phyloP scores from a whole-genome alignment of 2,329 filamentous ascomycete genomes.

The Pseudonectria buxi region DNA sequence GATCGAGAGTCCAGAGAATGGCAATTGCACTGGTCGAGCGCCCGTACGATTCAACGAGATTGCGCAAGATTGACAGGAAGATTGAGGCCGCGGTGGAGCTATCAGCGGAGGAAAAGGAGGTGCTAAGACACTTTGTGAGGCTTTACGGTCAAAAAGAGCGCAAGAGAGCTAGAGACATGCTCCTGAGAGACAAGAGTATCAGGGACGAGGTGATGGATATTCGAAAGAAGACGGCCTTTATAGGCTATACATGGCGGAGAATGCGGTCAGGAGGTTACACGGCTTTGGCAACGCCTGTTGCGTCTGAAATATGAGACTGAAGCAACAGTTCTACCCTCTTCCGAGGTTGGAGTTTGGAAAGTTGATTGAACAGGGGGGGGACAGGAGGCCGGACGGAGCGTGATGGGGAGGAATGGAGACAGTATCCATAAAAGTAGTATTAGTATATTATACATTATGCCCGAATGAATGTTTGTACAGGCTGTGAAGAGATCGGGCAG shows the following conservation, averaged over 20 bases:
- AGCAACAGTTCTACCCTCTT: no score
- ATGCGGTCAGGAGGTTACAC: constrained; percentile 29
- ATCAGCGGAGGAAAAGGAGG: constrained; percentile 30
- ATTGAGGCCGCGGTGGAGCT: constrained; percentile 35
- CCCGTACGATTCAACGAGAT: constrained; percentile 42
- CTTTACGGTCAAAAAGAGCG: constrained; percentile 57
- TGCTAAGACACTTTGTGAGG: constrained; percentile 44
- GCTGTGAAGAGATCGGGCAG: background rate
- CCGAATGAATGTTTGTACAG: background rate
- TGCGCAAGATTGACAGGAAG: constrained; percentile 43
- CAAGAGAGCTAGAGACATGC: constrained; percentile 75
- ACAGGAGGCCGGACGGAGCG: no score
- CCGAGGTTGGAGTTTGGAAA: no score
- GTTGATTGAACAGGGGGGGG: no score
- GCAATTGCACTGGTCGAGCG: constrained; percentile 39
- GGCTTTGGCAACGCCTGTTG: constrained; percentile 4
- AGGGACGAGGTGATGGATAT: constrained; percentile 67
- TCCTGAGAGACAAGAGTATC: constrained; percentile 66
- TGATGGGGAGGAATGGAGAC: no score
- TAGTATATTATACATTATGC: no score
- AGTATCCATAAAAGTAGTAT: no score
- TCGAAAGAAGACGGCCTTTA: constrained; percentile 74
- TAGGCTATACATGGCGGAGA: constrained; percentile 80
- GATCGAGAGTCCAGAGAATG: constrained; percentile 34
- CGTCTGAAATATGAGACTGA: background rate